These are phyloP conservation scores for Casuarina equisetifolia DNA, from an alignment of 306 rosid species.

Conservation along the genomic window DNA sequence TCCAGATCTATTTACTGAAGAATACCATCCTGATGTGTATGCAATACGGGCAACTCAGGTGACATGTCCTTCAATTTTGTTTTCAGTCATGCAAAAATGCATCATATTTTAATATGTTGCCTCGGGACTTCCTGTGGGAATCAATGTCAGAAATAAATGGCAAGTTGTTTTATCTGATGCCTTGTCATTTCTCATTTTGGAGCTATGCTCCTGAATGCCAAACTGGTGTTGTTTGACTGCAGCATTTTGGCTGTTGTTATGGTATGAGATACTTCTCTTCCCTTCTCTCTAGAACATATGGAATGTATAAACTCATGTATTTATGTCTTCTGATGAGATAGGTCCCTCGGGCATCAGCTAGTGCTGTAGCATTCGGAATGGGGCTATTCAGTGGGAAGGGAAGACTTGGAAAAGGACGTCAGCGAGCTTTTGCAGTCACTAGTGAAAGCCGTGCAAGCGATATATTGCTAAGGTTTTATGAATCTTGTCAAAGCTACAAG, in stretches of 20 bases:
- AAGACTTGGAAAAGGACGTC: conserved; percentile 70
- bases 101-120: neutral
- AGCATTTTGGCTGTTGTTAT: neutral
- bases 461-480: conserved; percentile 66
- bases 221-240: neutral
- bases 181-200: conserved; percentile 4
- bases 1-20: conserved; percentile 65
- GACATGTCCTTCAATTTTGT: conserved; percentile 17
- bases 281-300: conserved; percentile 5
- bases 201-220: conserved; percentile 1
- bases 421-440: conserved; percentile 81
- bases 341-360: conserved; percentile 94
- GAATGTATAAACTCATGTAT: conserved; percentile 20
- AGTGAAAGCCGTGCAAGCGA: conserved; percentile 95
- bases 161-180: neutral
- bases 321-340: conserved; percentile 31
- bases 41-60: conserved; percentile 81
- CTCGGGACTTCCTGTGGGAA: neutral
- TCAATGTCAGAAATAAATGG: neutral
- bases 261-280: neutral
- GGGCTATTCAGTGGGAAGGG: conserved; percentile 80
- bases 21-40: conserved; percentile 81
- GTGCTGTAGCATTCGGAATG: conserved; percentile 98
- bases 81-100: neutral
- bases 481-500: conserved; percentile 80